phyloP scores from a whole-genome alignment of 129 eudicot species.

The Pulicaria dysenterica region DNA sequence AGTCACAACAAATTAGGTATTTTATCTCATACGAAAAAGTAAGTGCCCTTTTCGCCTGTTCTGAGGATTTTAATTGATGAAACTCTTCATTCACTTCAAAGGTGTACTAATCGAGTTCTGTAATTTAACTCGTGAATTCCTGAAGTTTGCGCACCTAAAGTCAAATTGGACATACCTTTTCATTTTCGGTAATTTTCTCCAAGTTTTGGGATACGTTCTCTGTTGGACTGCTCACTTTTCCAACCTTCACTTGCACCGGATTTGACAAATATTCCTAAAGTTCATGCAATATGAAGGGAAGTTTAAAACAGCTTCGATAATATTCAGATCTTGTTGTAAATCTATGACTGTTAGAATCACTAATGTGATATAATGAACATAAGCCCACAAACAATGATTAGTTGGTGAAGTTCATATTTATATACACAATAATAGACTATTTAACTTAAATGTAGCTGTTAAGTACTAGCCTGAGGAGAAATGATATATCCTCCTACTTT shows the following conservation, averaged over 20 bases:
- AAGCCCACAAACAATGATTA: constrained; percentile 3
- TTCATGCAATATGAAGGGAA: background rate
- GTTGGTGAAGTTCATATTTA: constrained; percentile 1
- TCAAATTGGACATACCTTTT: constrained; percentile 54
- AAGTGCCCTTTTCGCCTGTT: constrained; percentile 12
- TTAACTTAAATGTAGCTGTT: background rate
- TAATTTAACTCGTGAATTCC: background rate
- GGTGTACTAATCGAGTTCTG: background rate
- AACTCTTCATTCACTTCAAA: constrained; percentile 9
- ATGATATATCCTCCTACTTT: no score
- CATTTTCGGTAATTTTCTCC: constrained; percentile 79
- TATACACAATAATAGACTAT: background rate
- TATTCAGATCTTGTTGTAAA: background rate
- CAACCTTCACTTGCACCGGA: constrained; percentile 84
- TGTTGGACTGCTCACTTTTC: constrained; percentile 88
- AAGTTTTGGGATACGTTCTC: constrained; percentile 71
- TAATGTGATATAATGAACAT: constrained; percentile 11
- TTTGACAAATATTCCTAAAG: constrained; percentile 67
- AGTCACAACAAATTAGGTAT: background rate
- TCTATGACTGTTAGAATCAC: constrained; percentile 4
- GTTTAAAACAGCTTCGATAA: constrained; percentile 3
- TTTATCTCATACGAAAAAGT: background rate
- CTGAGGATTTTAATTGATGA: background rate
- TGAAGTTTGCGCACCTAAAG: background rate
- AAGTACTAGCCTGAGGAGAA: no score